Evolutionary conservation across 73 alveolate species (phyloP).

Genomic region (Paramecium sonneborni): DNA sequence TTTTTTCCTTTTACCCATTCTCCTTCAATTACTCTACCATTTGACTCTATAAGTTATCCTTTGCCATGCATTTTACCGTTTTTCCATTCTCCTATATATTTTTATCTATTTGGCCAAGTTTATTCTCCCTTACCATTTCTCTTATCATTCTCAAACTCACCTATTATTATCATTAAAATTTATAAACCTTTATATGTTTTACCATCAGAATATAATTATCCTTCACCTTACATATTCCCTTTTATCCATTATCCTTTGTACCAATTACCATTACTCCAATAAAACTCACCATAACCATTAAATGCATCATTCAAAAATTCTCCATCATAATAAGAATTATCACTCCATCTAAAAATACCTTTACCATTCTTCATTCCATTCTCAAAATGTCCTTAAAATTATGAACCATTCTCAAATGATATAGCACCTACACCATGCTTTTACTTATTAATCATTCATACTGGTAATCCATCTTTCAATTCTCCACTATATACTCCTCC

Average conservation of each 20-base stretch:
- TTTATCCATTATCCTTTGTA: constrained; percentile 1
- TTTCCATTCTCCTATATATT: constrained; percentile 6
- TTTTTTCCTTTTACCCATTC: constrained; percentile 47
- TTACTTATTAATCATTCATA: neutral
- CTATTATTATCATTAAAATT: neutral
- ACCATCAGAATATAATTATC: constrained; percentile 29
- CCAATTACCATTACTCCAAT: constrained; percentile 3
- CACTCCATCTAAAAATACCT: constrained; percentile 48
- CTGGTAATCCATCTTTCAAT: constrained; percentile 40
- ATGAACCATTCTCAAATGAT: neutral
- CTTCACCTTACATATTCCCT: constrained; percentile 5
- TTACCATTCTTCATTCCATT: constrained; percentile 16
- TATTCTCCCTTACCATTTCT: constrained; percentile 35
- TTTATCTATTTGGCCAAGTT: neutral
- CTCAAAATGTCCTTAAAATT: constrained; percentile 10
- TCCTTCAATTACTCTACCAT: neutral
- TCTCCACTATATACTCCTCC: constrained; percentile 53
- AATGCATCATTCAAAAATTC: neutral
- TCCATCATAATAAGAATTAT: constrained; percentile 23
- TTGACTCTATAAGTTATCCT: neutral
- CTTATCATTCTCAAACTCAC: constrained; percentile 8
- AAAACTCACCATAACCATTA: constrained; percentile 15
- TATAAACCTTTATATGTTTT: constrained; percentile 27
- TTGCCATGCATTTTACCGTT: constrained; percentile 40
- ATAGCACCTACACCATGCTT: constrained; percentile 37